Conservation (phyloP, 352 stramenopile species). For the Nothophytophthora sp. region DNA sequence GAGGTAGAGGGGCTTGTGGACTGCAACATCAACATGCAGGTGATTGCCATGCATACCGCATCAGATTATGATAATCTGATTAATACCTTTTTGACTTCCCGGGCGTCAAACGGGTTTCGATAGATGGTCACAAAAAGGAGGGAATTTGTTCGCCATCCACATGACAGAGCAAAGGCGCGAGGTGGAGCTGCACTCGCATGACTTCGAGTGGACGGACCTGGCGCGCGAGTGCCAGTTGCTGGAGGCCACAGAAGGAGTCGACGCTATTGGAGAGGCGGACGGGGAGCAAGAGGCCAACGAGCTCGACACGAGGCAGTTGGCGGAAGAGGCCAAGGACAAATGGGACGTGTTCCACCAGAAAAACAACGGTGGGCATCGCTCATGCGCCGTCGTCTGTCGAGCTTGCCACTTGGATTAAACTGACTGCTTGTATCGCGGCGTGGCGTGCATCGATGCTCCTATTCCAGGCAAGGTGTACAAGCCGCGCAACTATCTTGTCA, state of each 20-base stretch:
- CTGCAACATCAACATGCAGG: no score
- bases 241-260: constrained; percentile 4
- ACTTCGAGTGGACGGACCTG: constrained; percentile 80
- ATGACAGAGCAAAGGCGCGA: no score
- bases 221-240: constrained; percentile 41
- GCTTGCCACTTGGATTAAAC: no score
- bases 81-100: no score
- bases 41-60: no score
- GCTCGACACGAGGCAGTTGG: constrained; percentile 33
- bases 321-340: constrained; percentile 57
- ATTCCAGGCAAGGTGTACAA: constrained; percentile 79
- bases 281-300: neutral
- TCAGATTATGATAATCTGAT: no score
- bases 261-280: constrained; percentile 2
- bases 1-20: no score
- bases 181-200: constrained; percentile 72
- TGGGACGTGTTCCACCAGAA: constrained; percentile 80
- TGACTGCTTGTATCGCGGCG: no score
- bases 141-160: no score
- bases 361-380: constrained; percentile 77
- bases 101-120: no score
- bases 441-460: neutral
- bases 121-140: no score
- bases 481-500: constrained; percentile 78
- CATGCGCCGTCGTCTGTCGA: no score